Percentiles rank a stretch among this genome's conserved stretches.
Evolutionary conservation across 352 stramenopile species (phyloP).

Genomic region (Phytophthora sojae): DNA sequence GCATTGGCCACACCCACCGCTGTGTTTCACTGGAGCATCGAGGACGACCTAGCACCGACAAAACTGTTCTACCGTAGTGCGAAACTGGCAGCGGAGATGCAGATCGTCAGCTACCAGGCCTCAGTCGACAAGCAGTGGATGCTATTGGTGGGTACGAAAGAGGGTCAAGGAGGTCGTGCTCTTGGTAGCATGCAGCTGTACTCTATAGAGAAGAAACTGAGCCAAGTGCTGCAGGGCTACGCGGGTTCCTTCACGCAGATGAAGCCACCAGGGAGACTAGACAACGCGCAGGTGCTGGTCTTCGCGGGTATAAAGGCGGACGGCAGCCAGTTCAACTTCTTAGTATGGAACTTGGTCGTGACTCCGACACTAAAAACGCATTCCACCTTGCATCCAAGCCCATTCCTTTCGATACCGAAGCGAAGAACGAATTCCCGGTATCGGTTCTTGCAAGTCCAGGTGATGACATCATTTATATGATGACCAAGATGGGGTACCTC

Average conservation of each 20-base stretch:
- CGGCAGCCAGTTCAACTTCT: slow-evolving; percentile 82
- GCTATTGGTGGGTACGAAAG: slow-evolving; percentile 96
- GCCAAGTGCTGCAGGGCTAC: slow-evolving; percentile 96
- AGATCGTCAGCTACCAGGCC: slow-evolving; percentile 99
- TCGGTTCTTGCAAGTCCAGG: slow-evolving; percentile 91
- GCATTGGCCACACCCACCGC: slow-evolving; percentile 94
- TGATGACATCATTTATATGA: slow-evolving; percentile 97
- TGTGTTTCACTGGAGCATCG: slow-evolving; percentile 98
- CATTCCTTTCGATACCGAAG: slow-evolving; percentile 95
- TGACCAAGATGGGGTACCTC: slow-evolving; percentile 99
- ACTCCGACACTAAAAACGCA: slow-evolving; percentile 92
- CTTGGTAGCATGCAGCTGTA: slow-evolving; percentile 98
- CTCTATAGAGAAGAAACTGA: slow-evolving; percentile 98
- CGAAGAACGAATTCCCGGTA: slow-evolving; percentile 94
- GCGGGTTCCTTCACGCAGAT: slow-evolving; percentile 96
- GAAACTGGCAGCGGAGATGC: slow-evolving; percentile 90
- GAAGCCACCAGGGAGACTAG: slow-evolving; percentile 92
- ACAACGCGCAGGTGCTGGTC: slow-evolving; percentile 82
- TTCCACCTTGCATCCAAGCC: slow-evolving; percentile 92
- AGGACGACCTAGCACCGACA: slow-evolving; percentile 84
- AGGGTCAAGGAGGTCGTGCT: slow-evolving; percentile 90
- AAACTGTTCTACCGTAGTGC: slow-evolving; percentile 98
- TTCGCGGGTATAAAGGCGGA: slow-evolving; percentile 83
- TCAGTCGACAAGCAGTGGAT: slow-evolving; percentile 98
- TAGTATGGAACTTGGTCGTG: slow-evolving; percentile 98